Conservation (phyloP, 495 filamentous ascomycete genomes). For the Penicillium dipodomyicola region DNA sequence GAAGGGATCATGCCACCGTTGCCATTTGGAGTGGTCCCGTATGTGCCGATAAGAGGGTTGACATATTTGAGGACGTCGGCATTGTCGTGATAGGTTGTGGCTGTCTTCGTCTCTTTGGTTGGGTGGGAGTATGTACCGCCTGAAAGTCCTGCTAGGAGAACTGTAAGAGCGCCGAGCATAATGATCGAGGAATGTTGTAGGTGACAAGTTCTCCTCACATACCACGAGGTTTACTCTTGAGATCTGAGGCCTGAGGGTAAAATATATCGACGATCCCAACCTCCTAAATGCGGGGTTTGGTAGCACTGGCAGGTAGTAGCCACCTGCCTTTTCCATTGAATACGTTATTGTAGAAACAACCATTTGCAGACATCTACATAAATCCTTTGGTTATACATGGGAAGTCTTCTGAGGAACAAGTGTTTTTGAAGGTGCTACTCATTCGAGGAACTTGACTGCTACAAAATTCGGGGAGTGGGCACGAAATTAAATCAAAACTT, state of each 20-base stretch:
- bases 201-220: background rate
- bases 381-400: too few relatives aligned
- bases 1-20: conserved; percentile 34
- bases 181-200: background rate
- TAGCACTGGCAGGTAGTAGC: background rate
- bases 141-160: background rate
- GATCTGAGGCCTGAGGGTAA: background rate
- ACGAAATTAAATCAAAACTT: too few relatives aligned
- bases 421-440: too few relatives aligned
- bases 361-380: background rate
- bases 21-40: conserved; percentile 21
- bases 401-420: too few relatives aligned
- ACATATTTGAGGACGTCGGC: conserved; percentile 22
- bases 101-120: background rate
- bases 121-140: conserved; percentile 2
- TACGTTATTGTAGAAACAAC: background rate
- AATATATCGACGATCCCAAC: background rate
- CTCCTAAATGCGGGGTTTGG: background rate
- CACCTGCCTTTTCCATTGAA: background rate
- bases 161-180: background rate
- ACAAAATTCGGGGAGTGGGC: too few relatives aligned
- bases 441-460: too few relatives aligned
- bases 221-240: background rate
- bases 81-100: conserved; percentile 13
- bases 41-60: conserved; percentile 28